These are phyloP conservation scores for Ceratocystis destructans DNA, from an alignment of 2,329 filamentous ascomycete species.

Conservation along the genomic window DNA sequence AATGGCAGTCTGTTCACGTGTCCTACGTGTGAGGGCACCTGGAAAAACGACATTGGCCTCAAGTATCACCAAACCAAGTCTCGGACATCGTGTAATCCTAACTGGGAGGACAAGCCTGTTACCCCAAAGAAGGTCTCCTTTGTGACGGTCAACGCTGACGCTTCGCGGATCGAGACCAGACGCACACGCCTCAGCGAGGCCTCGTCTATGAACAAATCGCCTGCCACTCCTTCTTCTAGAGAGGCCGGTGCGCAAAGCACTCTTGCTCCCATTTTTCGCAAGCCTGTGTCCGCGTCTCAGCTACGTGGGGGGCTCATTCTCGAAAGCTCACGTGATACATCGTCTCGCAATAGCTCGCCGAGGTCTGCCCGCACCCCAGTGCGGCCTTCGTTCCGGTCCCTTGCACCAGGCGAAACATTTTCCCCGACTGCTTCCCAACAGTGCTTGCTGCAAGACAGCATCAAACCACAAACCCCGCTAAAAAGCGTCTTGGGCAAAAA, in stretches of 20 bases:
- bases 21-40: constrained; percentile 38
- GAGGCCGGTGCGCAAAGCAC: not conserved
- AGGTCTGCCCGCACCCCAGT: constrained; percentile 2
- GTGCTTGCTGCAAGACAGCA: not conserved
- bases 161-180: not conserved
- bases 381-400: constrained; percentile 3
- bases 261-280: not conserved
- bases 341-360: not conserved
- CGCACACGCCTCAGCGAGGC: not conserved
- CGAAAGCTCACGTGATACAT: not conserved
- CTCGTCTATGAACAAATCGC: not conserved
- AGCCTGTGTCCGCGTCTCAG: not conserved
- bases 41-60: constrained; percentile 45
- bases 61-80: constrained; percentile 47
- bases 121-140: constrained; percentile 14
- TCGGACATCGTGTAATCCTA: constrained; percentile 39
- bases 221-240: not conserved
- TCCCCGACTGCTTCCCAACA: not conserved
- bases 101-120: constrained; percentile 22
- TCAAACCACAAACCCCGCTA: constrained; percentile 7
- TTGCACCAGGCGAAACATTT: constrained; percentile 14
- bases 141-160: not conserved
- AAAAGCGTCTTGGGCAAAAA: not conserved
- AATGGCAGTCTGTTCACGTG: constrained; percentile 31
- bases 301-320: constrained; percentile 12